Evolutionary conservation across 768 basidiomycete species (phyloP).

Genomic region (Auricularia auricula-judae): DNA sequence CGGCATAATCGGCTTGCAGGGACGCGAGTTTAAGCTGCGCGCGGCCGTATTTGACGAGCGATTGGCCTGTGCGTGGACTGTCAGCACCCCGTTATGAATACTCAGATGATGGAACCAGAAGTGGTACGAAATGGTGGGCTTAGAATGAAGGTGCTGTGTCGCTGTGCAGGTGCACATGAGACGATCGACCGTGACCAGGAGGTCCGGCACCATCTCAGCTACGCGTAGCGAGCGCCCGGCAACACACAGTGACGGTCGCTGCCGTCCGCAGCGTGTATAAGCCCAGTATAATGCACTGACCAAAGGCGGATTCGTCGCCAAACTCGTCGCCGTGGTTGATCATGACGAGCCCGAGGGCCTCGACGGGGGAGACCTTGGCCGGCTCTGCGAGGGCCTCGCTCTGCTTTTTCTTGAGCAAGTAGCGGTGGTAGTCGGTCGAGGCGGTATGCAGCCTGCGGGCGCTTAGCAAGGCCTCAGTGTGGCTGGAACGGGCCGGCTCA

Average conservation of each 20-base stretch:
- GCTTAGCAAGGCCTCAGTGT: not conserved
- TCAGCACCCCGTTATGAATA: too few relatives aligned
- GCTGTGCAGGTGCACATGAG: too few relatives aligned
- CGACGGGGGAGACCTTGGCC: constrained; percentile 66
- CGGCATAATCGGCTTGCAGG: constrained; percentile 70
- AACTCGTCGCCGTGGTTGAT: constrained; percentile 76
- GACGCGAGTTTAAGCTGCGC: constrained; percentile 79
- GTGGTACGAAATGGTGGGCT: not conserved
- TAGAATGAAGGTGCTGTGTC: too few relatives aligned
- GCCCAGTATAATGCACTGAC: constrained; percentile 22
- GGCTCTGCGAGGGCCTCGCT: constrained; percentile 46
- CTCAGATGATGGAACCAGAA: too few relatives aligned
- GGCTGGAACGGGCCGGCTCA: constrained; percentile 24
- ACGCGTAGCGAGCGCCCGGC: not conserved
- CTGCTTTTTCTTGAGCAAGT: constrained; percentile 66
- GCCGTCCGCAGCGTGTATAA: not conserved
- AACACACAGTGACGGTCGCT: not conserved
- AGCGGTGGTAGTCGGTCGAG: constrained; percentile 59
- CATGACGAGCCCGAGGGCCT: constrained; percentile 79
- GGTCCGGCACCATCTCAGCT: not conserved
- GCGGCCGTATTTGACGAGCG: constrained; percentile 63
- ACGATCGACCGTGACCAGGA: too few relatives aligned
- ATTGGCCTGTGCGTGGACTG: constrained; percentile 38
- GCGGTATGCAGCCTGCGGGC: constrained; percentile 51
- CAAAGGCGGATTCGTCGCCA: constrained; percentile 64